Evolutionary conservation across 495 filamentous ascomycete species (phyloP), one percentile per base, ranked within the genome.

Genomic region (Trypethelium eluteriae): DNA sequence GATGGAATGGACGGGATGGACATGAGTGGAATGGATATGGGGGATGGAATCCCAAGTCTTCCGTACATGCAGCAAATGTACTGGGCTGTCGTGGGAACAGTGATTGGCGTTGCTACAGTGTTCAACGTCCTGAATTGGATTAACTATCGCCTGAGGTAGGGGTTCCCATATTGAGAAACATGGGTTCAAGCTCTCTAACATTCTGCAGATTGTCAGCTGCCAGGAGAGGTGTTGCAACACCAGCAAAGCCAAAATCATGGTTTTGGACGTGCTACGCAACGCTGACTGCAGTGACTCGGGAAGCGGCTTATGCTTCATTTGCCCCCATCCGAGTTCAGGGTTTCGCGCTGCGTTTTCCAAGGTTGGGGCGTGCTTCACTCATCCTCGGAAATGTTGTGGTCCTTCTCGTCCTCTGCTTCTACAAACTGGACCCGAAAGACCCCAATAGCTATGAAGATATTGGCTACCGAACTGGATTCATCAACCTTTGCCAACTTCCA

Each of bases 391-490:
- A 89, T 74, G 80, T 82, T 75, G 76, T 83, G 35, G 73, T 86
- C 63, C 79, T 89, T 65, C 75, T 85, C 65, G 80, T 82, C 41
- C 82, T 89, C 69, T 81, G 86, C 76, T 74, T 80, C 32, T 76
- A 80, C 39, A 76, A 76, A 62, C 67, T 77, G 77, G 64, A 78
- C 69, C 39, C 69, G 38, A 75, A 65, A 3, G 74, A 81, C 63
- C 70, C 76, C 39, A 80, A 78, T 76, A 68, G 76, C 47, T 89
- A 83, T 81, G 89, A 95, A 73, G 79, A 85, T 62, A 83, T 94
- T 64, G 91, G 84, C 7, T 92, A 87, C 72, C 86, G 91, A 49
- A 85, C 85, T 53, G 91, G 86, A 6, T 93, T 86, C 80, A 80
- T 96, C 44, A 83, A 89, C 18, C 80, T 91, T 66, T 85, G 84